Percentiles rank a stretch among this genome's conserved stretches.
Evolutionary conservation across 345 rosid species (phyloP).

Genomic region (Erucastrum elatum): DNA sequence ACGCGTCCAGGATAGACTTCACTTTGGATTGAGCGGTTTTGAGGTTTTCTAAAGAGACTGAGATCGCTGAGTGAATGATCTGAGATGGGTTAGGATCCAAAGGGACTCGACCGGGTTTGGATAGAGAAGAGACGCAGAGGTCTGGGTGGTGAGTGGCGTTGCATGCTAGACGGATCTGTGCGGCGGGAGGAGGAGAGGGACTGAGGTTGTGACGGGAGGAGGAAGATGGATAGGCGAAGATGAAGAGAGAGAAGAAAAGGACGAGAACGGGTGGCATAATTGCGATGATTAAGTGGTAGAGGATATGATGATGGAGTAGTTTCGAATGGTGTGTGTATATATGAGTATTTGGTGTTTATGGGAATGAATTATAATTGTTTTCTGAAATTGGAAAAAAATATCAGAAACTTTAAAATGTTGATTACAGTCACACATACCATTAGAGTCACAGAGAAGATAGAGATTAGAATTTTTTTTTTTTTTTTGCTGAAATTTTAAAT

Average conservation of each 20-base stretch:
- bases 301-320: conserved; percentile 11
- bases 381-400: conserved; percentile 18
- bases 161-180: conserved; percentile 55
- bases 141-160: conserved; percentile 65
- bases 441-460: no score
- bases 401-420: not conserved
- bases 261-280: conserved; percentile 40
- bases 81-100: conserved; percentile 53
- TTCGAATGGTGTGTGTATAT: conserved; percentile 29
- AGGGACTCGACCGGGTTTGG: conserved; percentile 43
- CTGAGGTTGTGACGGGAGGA: conserved; percentile 22
- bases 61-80: conserved; percentile 67
- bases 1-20: conserved; percentile 51
- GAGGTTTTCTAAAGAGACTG: conserved; percentile 58
- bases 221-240: conserved; percentile 37
- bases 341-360: conserved; percentile 33
- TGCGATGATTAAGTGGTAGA: conserved; percentile 7
- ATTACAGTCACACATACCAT: not conserved
- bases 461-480: no score
- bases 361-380: not conserved
- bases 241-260: conserved; percentile 35
- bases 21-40: conserved; percentile 55
- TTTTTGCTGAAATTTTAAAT: no score
- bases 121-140: conserved; percentile 47
- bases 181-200: not conserved